phyloP scores from a whole-genome alignment of 2,329 filamentous ascomycete genomes.

The Lachnellula occidentalis region DNA sequence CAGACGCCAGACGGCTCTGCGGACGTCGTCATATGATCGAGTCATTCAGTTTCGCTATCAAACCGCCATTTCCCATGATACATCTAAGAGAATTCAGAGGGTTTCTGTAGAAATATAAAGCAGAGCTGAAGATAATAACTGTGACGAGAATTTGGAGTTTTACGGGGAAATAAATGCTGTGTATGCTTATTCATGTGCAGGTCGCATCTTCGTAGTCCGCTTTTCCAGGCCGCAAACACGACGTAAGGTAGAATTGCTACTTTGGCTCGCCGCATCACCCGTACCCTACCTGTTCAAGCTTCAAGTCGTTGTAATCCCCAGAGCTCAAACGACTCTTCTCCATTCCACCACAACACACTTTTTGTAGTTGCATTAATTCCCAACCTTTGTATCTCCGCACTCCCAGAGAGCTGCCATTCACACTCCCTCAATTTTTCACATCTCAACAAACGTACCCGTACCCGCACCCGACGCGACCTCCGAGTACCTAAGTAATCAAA shows the following conservation, averaged over 20 bases:
- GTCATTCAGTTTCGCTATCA: neutral
- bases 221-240: too few species aligned
- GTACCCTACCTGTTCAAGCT: neutral
- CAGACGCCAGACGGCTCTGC: neutral
- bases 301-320: neutral
- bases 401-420: conserved; percentile 6
- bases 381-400: conserved; percentile 1
- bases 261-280: neutral
- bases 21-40: neutral
- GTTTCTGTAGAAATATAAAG: too few species aligned
- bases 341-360: neutral
- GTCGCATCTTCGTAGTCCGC: too few species aligned
- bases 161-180: too few species aligned
- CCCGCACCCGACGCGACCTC: conserved; percentile 20
- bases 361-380: neutral
- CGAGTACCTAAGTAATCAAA: conserved; percentile 17
- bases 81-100: too few species aligned
- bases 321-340: neutral
- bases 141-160: too few species aligned
- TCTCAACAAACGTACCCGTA: neutral
- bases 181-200: too few species aligned
- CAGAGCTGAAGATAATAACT: too few species aligned
- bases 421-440: neutral
- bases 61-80: neutral
- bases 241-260: too few species aligned